Percentiles rank a stretch among this genome's conserved stretches.
Conservation (phyloP, 495 filamentous ascomycete genomes). For the Podospora tetraspora region DNA sequence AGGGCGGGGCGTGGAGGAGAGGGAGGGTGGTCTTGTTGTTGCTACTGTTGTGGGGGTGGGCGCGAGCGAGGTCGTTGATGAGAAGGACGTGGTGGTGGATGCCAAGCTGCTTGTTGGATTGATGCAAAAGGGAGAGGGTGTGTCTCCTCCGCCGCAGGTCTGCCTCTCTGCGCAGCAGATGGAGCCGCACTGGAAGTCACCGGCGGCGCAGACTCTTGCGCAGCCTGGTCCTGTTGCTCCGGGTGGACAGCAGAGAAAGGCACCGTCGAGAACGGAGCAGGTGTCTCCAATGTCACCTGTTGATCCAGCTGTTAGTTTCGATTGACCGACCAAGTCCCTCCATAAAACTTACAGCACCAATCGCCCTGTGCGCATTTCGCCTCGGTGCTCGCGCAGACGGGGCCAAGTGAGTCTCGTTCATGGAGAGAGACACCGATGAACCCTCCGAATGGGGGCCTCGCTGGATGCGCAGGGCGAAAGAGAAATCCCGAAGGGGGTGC, state of each 20-base stretch:
- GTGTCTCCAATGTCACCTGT: constrained; percentile 16
- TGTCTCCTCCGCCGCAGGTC: constrained; percentile 17
- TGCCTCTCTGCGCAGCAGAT: constrained; percentile 23
- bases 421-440: constrained; percentile 2
- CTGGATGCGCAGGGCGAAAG: constrained; percentile 11
- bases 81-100: neutral
- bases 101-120: neutral
- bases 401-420: constrained; percentile 1
- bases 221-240: constrained; percentile 14
- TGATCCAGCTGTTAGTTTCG: neutral
- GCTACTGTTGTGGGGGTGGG: neutral
- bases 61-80: neutral
- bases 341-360: constrained; percentile 22
- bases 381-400: constrained; percentile 13
- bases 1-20: neutral
- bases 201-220: constrained; percentile 17
- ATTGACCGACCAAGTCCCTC: neutral
- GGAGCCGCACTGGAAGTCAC: constrained; percentile 25
- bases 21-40: neutral
- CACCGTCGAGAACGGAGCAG: constrained; percentile 15
- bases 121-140: constrained; percentile 12
- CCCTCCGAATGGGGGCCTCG: neutral
- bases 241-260: constrained; percentile 20
- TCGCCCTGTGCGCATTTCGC: constrained; percentile 19
- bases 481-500: constrained; percentile 10